Percentiles rank a stretch among this genome's conserved stretches.
phyloP scores from a whole-genome alignment of 192 early-diverging fungal genomes.

The Coemansia sp. region DNA sequence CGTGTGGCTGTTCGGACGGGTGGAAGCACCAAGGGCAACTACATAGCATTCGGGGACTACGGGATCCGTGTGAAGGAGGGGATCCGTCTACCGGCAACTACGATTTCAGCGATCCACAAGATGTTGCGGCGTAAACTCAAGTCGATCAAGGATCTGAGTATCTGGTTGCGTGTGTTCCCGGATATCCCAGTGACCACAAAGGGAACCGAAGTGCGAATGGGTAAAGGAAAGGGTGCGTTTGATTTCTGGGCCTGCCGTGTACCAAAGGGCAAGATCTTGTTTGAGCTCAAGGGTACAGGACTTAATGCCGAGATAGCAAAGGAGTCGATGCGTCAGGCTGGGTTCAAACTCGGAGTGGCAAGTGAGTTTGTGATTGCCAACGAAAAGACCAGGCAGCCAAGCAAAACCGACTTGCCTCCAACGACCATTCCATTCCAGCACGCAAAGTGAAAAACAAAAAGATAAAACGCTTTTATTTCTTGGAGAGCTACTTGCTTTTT shows the following conservation, averaged over 20 bases:
- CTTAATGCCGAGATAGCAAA: slow-evolving; percentile 68
- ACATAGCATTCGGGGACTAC: slow-evolving; percentile 85
- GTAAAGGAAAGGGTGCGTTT: slow-evolving; percentile 94
- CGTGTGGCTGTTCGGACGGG: slow-evolving; percentile 78
- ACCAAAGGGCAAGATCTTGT: slow-evolving; percentile 81
- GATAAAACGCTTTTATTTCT: neutral
- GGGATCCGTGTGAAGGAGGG: slow-evolving; percentile 89
- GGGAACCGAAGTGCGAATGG: slow-evolving; percentile 93
- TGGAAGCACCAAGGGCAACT: slow-evolving; percentile 84
- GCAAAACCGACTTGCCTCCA: slow-evolving; percentile 41
- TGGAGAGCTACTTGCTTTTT: neutral
- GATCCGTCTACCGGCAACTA: slow-evolving; percentile 75
- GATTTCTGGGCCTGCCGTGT: slow-evolving; percentile 94
- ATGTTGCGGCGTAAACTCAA: slow-evolving; percentile 81
- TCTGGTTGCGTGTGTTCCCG: slow-evolving; percentile 88
- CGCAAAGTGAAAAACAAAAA: slow-evolving; percentile 29
- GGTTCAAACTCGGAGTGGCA: slow-evolving; percentile 47
- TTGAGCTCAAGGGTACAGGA: slow-evolving; percentile 81
- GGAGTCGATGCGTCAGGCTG: slow-evolving; percentile 48
- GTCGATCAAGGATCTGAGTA: slow-evolving; percentile 78
- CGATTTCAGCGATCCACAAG: slow-evolving; percentile 75
- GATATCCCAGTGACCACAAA: slow-evolving; percentile 91
- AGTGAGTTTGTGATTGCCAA: slow-evolving; percentile 45
- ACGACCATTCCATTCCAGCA: slow-evolving; percentile 50
- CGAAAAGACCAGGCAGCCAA: slow-evolving; percentile 47